phyloP scores from a whole-genome alignment of 2,329 filamentous ascomycete genomes.

The Colletotrichum higginsianum region DNA sequence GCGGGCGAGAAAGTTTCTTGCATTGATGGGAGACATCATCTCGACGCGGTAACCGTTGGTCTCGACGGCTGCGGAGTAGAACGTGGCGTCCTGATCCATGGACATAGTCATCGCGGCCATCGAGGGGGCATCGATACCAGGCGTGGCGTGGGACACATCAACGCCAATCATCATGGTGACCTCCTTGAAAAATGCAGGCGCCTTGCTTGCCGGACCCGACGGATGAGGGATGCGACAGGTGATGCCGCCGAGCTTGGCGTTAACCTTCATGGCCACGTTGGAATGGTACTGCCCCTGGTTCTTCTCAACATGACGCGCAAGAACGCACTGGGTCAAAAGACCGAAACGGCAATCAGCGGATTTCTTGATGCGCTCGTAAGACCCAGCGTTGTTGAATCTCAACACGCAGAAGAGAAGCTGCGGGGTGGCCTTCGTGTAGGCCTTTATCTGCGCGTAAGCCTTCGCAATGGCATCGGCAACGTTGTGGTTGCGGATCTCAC shows the following conservation, averaged over 20 bases:
- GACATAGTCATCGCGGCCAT: constrained; percentile 92
- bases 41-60: constrained; percentile 88
- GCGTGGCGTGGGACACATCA: constrained; percentile 88
- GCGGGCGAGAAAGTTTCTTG: constrained; percentile 75
- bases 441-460: constrained; percentile 69
- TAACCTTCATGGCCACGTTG: constrained; percentile 97
- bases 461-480: constrained; percentile 67
- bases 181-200: constrained; percentile 56
- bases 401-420: constrained; percentile 88
- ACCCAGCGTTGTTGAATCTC: constrained; percentile 76
- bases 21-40: constrained; percentile 79
- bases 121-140: constrained; percentile 77
- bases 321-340: constrained; percentile 88
- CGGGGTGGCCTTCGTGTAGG: constrained; percentile 69
- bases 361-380: constrained; percentile 92
- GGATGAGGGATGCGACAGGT: constrained; percentile 68
- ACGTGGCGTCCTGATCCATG: constrained; percentile 77
- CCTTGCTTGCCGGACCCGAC: constrained; percentile 7
- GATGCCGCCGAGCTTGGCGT: constrained; percentile 91
- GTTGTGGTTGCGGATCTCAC: constrained; percentile 51
- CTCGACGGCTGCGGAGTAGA: constrained; percentile 84
- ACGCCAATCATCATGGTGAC: constrained; percentile 79
- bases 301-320: constrained; percentile 77
- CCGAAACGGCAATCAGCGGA: constrained; percentile 88
- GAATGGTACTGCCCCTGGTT: constrained; percentile 87